Percentiles rank a stretch among this genome's conserved stretches.
Evolutionary conservation across 2,329 filamentous ascomycete species (phyloP).

Genomic region (Xylariales sp.): DNA sequence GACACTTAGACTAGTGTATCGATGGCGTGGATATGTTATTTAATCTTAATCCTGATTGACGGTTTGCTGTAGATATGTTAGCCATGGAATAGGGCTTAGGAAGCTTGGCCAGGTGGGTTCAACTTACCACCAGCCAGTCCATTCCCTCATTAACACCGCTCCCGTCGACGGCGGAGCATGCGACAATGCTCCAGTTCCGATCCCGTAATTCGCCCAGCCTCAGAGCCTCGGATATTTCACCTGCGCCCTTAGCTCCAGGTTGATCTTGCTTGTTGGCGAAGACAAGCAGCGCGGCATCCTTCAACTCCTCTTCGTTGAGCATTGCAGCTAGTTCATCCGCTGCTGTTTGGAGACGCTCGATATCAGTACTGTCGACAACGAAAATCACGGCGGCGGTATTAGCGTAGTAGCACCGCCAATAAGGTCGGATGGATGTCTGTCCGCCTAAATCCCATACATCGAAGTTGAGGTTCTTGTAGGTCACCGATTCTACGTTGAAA

Average conservation of each 20-base stretch:
- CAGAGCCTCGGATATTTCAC: slow-evolving; percentile 94
- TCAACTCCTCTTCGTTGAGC: slow-evolving; percentile 96
- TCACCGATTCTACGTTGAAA: slow-evolving; percentile 99
- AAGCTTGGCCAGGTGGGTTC: background rate
- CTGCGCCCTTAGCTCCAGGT: slow-evolving; percentile 94
- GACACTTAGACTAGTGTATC: slow-evolving; percentile 22
- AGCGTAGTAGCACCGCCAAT: slow-evolving; percentile 99
- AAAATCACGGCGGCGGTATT: slow-evolving; percentile 99
- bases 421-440: slow-evolving; percentile 97
- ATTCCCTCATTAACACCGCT: slow-evolving; percentile 96
- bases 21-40: background rate
- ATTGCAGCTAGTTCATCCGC: slow-evolving; percentile 93
- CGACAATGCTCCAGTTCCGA: slow-evolving; percentile 99
- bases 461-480: slow-evolving; percentile 98
- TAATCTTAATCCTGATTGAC: slow-evolving; percentile 38
- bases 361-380: slow-evolving; percentile 97
- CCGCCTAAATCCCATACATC: slow-evolving; percentile 99
- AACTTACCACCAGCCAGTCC: slow-evolving; percentile 93
- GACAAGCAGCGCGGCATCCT: slow-evolving; percentile 90
- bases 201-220: slow-evolving; percentile 91
- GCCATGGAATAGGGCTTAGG: background rate
- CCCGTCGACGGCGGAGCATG: slow-evolving; percentile 95
- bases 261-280: slow-evolving; percentile 99
- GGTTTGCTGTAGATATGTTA: slow-evolving; percentile 38
- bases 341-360: slow-evolving; percentile 91